Conservation (phyloP, 2,329 filamentous ascomycete genomes). For the Aspergillus oerlinghausenensis region DNA sequence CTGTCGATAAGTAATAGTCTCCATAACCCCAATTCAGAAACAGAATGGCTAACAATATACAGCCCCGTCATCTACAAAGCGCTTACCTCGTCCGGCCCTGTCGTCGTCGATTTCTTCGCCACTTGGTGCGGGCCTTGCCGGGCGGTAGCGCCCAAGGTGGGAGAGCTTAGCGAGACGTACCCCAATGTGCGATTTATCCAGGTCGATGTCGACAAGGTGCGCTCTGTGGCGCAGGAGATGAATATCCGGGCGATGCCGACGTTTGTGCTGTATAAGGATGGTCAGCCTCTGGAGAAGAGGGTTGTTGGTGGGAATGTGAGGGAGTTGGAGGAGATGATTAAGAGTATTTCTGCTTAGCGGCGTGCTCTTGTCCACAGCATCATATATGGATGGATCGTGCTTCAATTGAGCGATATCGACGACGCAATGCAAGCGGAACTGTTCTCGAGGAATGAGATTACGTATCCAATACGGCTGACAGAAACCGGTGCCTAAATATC, state of each 20-base stretch:
- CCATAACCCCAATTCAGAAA: not conserved
- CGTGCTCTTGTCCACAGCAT: not conserved
- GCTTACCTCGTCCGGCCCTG: conserved; percentile 46
- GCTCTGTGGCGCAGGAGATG: conserved; percentile 47
- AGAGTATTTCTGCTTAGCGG: conserved; percentile 14
- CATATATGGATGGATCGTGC: not conserved
- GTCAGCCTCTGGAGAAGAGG: conserved; percentile 26
- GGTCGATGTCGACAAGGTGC: conserved; percentile 52
- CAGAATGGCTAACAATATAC: conserved; percentile 4
- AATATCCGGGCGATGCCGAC: conserved; percentile 47
- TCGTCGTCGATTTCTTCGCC: conserved; percentile 51
- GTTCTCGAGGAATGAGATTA: not conserved
- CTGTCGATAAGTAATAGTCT: conserved; percentile 31
- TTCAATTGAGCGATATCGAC: not conserved
- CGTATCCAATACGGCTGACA: too few relatives aligned
- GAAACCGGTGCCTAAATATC: too few relatives aligned
- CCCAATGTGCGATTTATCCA: conserved; percentile 50
- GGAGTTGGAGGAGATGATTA: conserved; percentile 25
- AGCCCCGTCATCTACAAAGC: conserved; percentile 58
- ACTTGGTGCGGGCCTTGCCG: conserved; percentile 57
- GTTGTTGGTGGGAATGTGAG: conserved; percentile 26
- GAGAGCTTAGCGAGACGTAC: conserved; percentile 49
- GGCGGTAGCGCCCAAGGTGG: conserved; percentile 49
- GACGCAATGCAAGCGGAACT: not conserved
- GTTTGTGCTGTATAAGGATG: conserved; percentile 39